These are phyloP conservation scores for Naegleria lovaniensis DNA, from an alignment of 208 protist species.

Conservation along the genomic window DNA sequence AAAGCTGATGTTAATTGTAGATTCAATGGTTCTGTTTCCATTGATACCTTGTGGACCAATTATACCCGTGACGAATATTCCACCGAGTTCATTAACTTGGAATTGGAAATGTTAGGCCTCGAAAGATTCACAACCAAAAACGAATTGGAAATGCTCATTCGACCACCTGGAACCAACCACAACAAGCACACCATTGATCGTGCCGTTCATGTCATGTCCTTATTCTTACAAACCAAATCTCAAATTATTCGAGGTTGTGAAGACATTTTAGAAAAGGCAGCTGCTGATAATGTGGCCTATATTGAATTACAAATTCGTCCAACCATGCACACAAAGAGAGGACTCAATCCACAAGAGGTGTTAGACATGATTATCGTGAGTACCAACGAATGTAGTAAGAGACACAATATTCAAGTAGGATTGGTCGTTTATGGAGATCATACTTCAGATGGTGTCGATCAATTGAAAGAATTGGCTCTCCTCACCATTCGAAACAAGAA, in stretches of 20 bases:
- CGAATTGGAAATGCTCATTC: background rate
- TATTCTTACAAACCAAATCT: background rate
- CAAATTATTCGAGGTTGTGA: background rate
- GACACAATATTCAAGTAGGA: background rate
- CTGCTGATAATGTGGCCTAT: background rate
- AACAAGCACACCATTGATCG: background rate
- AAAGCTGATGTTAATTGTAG: background rate
- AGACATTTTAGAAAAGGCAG: slow-evolving; percentile 4
- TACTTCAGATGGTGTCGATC: background rate
- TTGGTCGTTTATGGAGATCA: background rate
- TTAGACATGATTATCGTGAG: background rate
- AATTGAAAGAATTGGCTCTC: background rate
- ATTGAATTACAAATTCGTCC: background rate
- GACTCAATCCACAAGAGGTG: background rate
- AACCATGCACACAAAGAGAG: slow-evolving; percentile 1
- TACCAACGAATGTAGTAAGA: background rate
- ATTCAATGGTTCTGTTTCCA: background rate
- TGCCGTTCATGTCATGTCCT: slow-evolving; percentile 3
- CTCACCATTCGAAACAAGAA: background rate
- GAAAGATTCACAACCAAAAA: background rate
- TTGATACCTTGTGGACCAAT: background rate
- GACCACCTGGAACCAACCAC: background rate
- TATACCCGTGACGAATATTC: background rate
- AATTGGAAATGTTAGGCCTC: background rate
- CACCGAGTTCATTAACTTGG: background rate